Evolutionary conservation across 768 basidiomycete genomes (phyloP).

Genomic region (Trametes meyenii): DNA sequence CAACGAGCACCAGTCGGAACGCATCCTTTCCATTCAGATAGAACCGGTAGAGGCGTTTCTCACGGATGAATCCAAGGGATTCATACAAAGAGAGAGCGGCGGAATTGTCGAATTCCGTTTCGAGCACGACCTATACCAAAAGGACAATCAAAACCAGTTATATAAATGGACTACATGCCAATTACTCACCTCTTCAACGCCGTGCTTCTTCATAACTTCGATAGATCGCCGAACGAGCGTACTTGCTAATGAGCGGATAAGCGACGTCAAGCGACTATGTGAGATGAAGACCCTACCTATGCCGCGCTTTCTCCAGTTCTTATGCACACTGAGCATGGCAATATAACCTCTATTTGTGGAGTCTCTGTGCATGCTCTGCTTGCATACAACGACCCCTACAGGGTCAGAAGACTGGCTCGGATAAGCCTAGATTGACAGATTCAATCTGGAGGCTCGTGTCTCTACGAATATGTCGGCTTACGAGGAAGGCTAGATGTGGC

Average conservation of each 20-base stretch:
- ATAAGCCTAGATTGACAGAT: conserved; percentile 52
- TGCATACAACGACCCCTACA: conserved; percentile 94
- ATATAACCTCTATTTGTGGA: conserved; percentile 89
- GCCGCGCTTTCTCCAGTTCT: conserved; percentile 83
- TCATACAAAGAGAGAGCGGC: conserved; percentile 90
- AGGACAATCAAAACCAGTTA: neutral
- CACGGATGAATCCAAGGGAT: conserved; percentile 91
- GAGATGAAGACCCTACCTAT: conserved; percentile 68
- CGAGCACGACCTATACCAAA: conserved; percentile 75
- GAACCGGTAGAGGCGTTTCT: conserved; percentile 93
- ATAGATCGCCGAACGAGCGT: conserved; percentile 83
- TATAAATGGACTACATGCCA: neutral
- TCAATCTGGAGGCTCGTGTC: conserved; percentile 29
- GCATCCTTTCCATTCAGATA: conserved; percentile 98
- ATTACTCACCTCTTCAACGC: conserved; percentile 82
- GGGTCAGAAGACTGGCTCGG: conserved; percentile 57
- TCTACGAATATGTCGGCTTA: conserved; percentile 32
- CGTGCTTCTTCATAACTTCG: conserved; percentile 78
- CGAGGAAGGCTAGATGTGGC: conserved; percentile 89
- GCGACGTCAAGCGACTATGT: conserved; percentile 20
- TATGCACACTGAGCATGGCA: conserved; percentile 93
- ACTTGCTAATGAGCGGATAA: conserved; percentile 61
- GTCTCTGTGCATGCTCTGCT: conserved; percentile 87
- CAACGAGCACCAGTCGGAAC: conserved; percentile 74
- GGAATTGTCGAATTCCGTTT: conserved; percentile 93